Percentiles rank a stretch among this genome's conserved stretches.
These are phyloP conservation scores for Saksenaea oblongispora DNA, from an alignment of 371 early-diverging fungal species.

Conservation along the genomic window DNA sequence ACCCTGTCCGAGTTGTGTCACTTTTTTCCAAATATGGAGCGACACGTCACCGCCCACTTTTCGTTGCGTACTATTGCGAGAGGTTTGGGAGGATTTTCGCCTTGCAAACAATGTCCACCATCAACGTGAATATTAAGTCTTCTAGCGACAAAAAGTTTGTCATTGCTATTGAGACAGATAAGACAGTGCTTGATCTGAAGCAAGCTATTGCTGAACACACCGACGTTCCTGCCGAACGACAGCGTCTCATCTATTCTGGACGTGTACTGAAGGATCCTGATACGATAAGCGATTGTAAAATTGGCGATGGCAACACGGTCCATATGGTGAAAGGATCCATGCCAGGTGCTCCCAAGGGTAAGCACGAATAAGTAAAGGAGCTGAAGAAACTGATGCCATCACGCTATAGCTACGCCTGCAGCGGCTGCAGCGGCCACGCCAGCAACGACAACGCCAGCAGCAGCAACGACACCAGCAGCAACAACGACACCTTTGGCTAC, in stretches of 20 bases:
- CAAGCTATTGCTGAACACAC: slow-evolving; percentile 67
- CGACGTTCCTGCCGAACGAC: slow-evolving; percentile 79
- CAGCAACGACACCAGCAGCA: slow-evolving; percentile 25
- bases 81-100: neutral
- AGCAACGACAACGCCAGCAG: slow-evolving; percentile 30
- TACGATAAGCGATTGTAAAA: slow-evolving; percentile 74
- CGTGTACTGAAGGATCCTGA: slow-evolving; percentile 93
- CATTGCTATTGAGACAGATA: slow-evolving; percentile 64
- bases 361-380: neutral
- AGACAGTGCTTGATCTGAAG: slow-evolving; percentile 80
- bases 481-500: too few relatives aligned
- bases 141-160: slow-evolving; percentile 81
- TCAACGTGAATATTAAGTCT: slow-evolving; percentile 79
- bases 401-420: slow-evolving; percentile 1
- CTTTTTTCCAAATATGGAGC: neutral
- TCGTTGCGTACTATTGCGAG: neutral
- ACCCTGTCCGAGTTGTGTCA: too few relatives aligned
- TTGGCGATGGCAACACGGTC: slow-evolving; percentile 77
- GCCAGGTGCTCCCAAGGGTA: slow-evolving; percentile 39
- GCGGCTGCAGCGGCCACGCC: slow-evolving; percentile 24
- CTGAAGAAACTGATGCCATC: neutral
- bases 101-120: slow-evolving; percentile 38
- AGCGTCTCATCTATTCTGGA: slow-evolving; percentile 93
- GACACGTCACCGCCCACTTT: neutral
- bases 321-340: slow-evolving; percentile 82